Base-by-base conservation (phyloP, 148 eudicot genomes). In the Camellia granthamiana region DNA sequence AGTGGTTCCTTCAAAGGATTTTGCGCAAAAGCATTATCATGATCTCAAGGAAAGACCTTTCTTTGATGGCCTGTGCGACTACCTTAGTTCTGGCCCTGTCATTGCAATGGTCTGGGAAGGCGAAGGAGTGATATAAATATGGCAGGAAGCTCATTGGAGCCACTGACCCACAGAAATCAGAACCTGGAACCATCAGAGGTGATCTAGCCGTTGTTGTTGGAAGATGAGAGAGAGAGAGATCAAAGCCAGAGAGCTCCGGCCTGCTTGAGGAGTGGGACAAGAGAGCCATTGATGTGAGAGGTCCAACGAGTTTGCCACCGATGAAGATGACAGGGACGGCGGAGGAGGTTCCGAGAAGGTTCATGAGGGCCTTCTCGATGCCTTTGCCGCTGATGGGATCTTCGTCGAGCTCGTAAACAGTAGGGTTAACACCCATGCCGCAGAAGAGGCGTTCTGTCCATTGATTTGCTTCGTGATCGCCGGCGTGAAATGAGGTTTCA, bases 81-180 rank as follows among this genome's bases (percentile, higher is more conserved):
- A 94, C 88, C 90, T 97, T 81, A 92, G 97, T 92, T 97, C 99
- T 79, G 99, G 99, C 77, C 99, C 99, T 38, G 99, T 97, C 63
- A 19, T 97, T 71, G 99, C 97, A 56, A 97, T 97, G 99, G 99
- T 97, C 23, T 97, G 98, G 99, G 99, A 97, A 91, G 99, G 99
- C 68, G 97, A 94, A 72, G 99, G 99, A 52, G 99, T 92, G 80
- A 94, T 97, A 19, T n/a, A 97, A 79, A 69, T 97, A 94, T 47
- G 98, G 99, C n/a, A 86, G 99, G 58, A 97, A 94, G 83, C 93
- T 97, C 77, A 97, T 97, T 81, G 99, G 99, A 82, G 99, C 99
- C 65, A 94, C 98, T 0, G 98, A 97, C 74, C 99, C 99, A 44
- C 98, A 91, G 78, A 97, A 97, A 86, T 94, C 99, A 51, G 98